Evolutionary conservation across 768 basidiomycete genomes (phyloP), one percentile per base, ranked within the genome.

Genomic region (Auricularia cornea): DNA sequence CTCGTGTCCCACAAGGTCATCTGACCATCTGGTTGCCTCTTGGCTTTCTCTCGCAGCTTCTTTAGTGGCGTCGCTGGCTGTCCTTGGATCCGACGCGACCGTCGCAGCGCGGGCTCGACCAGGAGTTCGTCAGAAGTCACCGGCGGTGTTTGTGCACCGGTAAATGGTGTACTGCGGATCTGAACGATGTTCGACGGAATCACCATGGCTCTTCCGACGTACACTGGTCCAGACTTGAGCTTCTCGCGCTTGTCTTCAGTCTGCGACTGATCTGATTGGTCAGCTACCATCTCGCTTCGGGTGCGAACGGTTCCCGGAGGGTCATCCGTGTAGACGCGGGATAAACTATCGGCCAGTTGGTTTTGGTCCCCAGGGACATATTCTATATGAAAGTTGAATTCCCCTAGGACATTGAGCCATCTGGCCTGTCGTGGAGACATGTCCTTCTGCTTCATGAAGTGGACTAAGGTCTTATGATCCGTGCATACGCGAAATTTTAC

Each of bases 141-240:
- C n/a, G 8, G 33, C 14, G 6, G 8, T 35, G 33, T 35, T 35
- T 14, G 33, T 14, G 14, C 72, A 73, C 0, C 72, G 73, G 23
- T 48, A n/a, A n/a, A n/a, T n/a, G n/a, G n/a, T n/a, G n/a, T n/a
- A n/a, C n/a, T n/a, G n/a, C n/a, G n/a, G n/a, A n/a, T n/a, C n/a
- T n/a, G n/a, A n/a, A n/a, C n/a, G 18, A 18, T 48, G 44, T 11
- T 20, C 44, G 44, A 14, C 6, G 14, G 6, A 14, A 35, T 14
- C 33, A 35, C 33, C 20, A n/a, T n/a, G n/a, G 44, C 44, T 48
- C 14, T 35, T 8, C 33, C 33, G 8, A 35, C 33, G 33, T 35
- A 14, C 14, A 35, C 33, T 14, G 33, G 33, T 14, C 8, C 33
- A 6, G 33, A 35, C 33, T 8, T 6, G 14, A 35, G 5, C 23